Conservation (phyloP, 2,329 filamentous ascomycete species). For the Seiridium cupressi region DNA sequence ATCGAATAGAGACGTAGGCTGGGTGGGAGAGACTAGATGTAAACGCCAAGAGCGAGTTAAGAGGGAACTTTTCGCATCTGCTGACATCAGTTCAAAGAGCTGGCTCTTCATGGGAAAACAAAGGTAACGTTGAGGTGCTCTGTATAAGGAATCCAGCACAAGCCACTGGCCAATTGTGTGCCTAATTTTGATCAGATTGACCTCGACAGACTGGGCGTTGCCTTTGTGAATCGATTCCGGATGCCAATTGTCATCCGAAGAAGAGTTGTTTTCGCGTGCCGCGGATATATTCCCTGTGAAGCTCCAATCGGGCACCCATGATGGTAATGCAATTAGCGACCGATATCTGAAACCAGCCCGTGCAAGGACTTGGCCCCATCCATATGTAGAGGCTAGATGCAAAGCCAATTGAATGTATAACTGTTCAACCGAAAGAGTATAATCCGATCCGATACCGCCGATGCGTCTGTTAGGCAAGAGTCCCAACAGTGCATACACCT, state of each 20-base stretch:
- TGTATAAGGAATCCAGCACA: no score
- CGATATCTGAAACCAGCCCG: neutral
- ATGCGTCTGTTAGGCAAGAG: neutral
- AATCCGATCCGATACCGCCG: neutral
- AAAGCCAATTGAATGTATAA: slow-evolving; percentile 3
- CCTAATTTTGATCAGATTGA: no score
- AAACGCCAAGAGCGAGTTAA: no score
- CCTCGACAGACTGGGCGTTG: neutral
- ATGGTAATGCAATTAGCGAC: neutral
- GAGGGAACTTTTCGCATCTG: no score
- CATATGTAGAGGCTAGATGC: neutral
- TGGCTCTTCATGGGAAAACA: no score
- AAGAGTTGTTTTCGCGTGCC: neutral
- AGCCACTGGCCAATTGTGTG: no score
- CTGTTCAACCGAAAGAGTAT: neutral
- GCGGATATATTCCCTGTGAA: neutral
- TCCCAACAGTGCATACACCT: neutral
- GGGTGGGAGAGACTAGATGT: no score
- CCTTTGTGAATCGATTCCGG: neutral
- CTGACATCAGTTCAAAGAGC: no score
- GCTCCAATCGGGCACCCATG: slow-evolving; percentile 14
- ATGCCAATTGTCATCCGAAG: neutral
- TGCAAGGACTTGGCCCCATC: neutral
- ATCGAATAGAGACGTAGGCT: no score
- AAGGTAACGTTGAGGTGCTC: no score